Conservation (phyloP, 305 asterid species). For the Rubia tinctorum region DNA sequence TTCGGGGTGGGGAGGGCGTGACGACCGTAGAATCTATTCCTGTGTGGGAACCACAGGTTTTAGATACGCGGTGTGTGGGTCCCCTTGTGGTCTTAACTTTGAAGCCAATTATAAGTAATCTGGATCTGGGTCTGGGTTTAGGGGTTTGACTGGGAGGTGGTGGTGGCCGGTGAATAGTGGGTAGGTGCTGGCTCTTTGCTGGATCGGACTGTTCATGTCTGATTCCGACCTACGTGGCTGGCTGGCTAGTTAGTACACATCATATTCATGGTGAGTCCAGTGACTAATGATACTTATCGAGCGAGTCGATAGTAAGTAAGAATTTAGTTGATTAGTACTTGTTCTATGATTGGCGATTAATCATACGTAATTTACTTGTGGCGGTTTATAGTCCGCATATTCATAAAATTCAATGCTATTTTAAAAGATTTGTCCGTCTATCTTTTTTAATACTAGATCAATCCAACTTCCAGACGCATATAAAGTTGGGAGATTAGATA, state of each 20-base stretch:
- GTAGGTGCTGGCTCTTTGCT: constrained; percentile 2
- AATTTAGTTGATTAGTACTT: too few species aligned
- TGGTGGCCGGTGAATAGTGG: neutral
- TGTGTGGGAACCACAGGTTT: constrained; percentile 5
- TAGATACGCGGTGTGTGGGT: constrained; percentile 40
- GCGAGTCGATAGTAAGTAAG: too few species aligned
- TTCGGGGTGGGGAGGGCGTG: constrained; percentile 1
- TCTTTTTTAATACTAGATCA: too few species aligned
- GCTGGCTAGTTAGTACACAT: neutral
- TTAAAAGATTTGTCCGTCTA: too few species aligned
- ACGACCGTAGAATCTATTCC: constrained; percentile 11
- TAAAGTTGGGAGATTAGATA: too few species aligned
- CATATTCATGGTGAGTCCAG: too few species aligned
- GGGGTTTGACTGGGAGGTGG: neutral
- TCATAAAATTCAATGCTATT: too few species aligned
- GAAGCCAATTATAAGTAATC: constrained; percentile 21
- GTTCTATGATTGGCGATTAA: too few species aligned
- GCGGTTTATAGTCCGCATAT: too few species aligned
- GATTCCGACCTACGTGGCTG: neutral
- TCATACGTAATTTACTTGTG: too few species aligned
- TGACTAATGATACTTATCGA: too few species aligned
- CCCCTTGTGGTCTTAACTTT: constrained; percentile 24
- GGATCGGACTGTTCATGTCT: constrained; percentile 1
- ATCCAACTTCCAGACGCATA: too few species aligned
- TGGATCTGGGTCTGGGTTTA: neutral